Evolutionary conservation across 176 grass and related monocot genomes (phyloP).

Genomic region (Eleusine indica): DNA sequence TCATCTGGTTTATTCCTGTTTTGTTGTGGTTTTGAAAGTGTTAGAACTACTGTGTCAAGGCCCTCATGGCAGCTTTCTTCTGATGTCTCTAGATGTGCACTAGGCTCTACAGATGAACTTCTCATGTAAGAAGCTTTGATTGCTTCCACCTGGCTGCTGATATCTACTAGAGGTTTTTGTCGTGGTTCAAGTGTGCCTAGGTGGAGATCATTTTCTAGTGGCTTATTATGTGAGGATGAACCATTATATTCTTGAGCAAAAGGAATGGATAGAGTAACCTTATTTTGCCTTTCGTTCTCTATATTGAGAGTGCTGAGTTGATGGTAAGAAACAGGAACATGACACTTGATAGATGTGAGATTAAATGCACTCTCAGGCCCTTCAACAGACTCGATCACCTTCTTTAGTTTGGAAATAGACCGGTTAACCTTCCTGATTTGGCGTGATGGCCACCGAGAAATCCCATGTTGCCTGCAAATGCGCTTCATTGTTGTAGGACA

Average conservation of each 20-base stretch:
- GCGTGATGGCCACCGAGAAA: conserved; percentile 66
- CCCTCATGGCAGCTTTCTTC: conserved; percentile 55
- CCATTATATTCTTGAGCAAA: not conserved
- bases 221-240: not conserved
- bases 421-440: conserved; percentile 75
- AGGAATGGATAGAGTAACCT: conserved; percentile 1
- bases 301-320: conserved; percentile 20
- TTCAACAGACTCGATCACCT: conserved; percentile 67
- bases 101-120: conserved; percentile 59
- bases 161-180: conserved; percentile 9
- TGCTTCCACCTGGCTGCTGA: conserved; percentile 12
- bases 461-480: conserved; percentile 81
- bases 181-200: not conserved
- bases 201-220: not conserved
- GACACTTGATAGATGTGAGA: conserved; percentile 41
- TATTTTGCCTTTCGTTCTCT: conserved; percentile 35
- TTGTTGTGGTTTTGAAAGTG: not conserved
- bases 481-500: conserved; percentile 86
- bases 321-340: conserved; percentile 35
- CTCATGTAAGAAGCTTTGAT: conserved; percentile 48
- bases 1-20: not conserved
- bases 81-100: conserved; percentile 41
- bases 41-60: conserved; percentile 9
- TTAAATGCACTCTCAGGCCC: conserved; percentile 42
- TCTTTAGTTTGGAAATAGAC: conserved; percentile 64